Evolutionary conservation across 2,329 filamentous ascomycete species (phyloP).

Genomic region (Xylaria sp.): DNA sequence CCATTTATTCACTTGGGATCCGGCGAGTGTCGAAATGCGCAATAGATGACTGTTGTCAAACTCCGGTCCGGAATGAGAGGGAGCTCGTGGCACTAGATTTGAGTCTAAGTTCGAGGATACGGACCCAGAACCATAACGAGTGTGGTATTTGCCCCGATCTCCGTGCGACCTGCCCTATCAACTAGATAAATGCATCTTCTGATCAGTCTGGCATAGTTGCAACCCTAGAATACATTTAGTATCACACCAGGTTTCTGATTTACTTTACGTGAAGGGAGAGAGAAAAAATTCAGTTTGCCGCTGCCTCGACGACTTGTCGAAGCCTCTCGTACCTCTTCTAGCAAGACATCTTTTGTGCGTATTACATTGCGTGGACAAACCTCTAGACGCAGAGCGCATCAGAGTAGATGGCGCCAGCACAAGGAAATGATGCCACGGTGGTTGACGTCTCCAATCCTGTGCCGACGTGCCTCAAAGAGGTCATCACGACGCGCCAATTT

Average conservation of each 20-base stretch:
- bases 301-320: background rate
- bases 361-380: background rate
- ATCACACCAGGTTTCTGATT: background rate
- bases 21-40: background rate
- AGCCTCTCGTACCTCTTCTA: background rate
- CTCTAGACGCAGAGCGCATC: background rate
- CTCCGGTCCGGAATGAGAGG: background rate
- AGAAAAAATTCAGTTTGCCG: background rate
- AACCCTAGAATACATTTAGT: too few relatives aligned
- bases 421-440: background rate
- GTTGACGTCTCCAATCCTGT: background rate
- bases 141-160: background rate
- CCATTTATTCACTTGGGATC: background rate
- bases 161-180: background rate
- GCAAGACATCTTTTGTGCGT: background rate
- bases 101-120: conserved; percentile 15
- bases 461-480: conserved; percentile 36
- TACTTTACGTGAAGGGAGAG: background rate
- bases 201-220: background rate
- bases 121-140: background rate
- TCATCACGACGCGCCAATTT: conserved; percentile 52
- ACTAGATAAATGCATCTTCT: background rate
- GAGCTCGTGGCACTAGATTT: background rate
- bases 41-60: background rate
- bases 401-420: conserved; percentile 1